Percentiles rank a stretch among this genome's conserved stretches.
These are phyloP conservation scores for Clonostachys rosea DNA, from an alignment of 2,329 filamentous ascomycete genomes.

Conservation along the genomic window DNA sequence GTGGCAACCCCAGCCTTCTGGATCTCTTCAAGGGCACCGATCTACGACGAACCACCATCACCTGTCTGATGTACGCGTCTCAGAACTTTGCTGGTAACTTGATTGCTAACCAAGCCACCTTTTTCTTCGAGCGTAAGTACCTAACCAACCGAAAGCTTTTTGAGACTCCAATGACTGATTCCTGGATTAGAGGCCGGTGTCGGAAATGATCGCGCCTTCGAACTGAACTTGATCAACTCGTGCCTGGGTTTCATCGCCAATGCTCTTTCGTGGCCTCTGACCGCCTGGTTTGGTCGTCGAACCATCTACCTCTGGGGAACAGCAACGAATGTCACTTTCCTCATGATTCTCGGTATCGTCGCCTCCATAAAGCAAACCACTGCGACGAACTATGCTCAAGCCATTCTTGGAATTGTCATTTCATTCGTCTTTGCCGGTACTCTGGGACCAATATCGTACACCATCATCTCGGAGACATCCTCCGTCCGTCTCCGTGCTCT, in stretches of 20 bases:
- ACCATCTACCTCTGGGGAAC: slow-evolving; percentile 38
- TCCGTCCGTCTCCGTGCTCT: slow-evolving; percentile 31
- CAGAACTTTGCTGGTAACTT: slow-evolving; percentile 32
- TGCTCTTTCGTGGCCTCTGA: slow-evolving; percentile 36
- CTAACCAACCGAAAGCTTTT: too few species aligned
- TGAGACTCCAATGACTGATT: too few species aligned
- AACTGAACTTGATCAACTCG: slow-evolving; percentile 24
- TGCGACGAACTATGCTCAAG: slow-evolving; percentile 31
- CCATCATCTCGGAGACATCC: slow-evolving; percentile 36
- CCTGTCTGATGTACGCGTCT: slow-evolving; percentile 34
- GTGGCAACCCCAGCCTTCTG: slow-evolving; percentile 31
- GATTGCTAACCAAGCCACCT: slow-evolving; percentile 56
- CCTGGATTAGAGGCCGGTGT: too few species aligned
- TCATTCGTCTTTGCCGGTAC: slow-evolving; percentile 38
- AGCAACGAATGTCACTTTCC: slow-evolving; percentile 39
- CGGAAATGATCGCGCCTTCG: slow-evolving; percentile 32
- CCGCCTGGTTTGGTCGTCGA: slow-evolving; percentile 42
- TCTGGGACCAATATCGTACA: slow-evolving; percentile 38
- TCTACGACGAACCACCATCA: slow-evolving; percentile 39
- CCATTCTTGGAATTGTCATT: slow-evolving; percentile 37
- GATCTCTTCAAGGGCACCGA: slow-evolving; percentile 44
- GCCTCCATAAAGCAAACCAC: slow-evolving; percentile 16
- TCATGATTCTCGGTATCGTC: slow-evolving; percentile 35
- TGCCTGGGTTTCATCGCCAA: slow-evolving; percentile 35
- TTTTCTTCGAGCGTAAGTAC: slow-evolving; percentile 33